Conservation (phyloP, 2,329 filamentous ascomycete genomes). For the Sphaerulina vaccinii region DNA sequence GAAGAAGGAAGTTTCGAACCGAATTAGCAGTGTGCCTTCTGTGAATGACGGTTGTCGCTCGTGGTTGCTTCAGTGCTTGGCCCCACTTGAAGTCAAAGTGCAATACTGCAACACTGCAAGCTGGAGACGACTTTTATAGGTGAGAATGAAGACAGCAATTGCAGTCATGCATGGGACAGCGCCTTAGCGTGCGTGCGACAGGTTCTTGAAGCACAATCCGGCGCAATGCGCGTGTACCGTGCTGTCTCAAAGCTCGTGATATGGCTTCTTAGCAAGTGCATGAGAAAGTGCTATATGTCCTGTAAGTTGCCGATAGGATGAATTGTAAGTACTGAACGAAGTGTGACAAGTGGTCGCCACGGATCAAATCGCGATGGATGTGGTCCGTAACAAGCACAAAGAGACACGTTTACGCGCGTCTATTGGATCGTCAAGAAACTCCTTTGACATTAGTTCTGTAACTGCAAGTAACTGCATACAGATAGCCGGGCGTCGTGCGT, state of each 20-base stretch:
- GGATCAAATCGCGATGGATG: background rate
- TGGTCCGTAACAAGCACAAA: conserved; percentile 7
- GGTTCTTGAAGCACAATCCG: too few species aligned
- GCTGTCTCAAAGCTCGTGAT: background rate
- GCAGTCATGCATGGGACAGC: too few species aligned
- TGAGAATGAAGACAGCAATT: too few species aligned
- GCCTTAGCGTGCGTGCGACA: too few species aligned
- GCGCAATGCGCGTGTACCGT: background rate
- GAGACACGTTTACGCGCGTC: conserved; percentile 1
- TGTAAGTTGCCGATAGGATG: background rate
- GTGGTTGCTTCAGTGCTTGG: too few species aligned
- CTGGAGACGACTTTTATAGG: too few species aligned
- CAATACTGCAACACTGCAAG: too few species aligned
- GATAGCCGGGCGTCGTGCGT: background rate
- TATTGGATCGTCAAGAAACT: background rate
- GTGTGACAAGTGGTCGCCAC: background rate
- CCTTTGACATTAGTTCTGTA: background rate
- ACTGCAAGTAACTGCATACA: conserved; percentile 1
- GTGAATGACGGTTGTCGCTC: too few species aligned
- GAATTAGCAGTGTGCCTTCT: too few species aligned
- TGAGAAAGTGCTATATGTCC: background rate
- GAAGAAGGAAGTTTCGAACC: background rate
- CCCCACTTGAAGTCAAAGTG: too few species aligned
- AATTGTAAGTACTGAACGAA: background rate
- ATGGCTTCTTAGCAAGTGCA: background rate